Evolutionary conservation across 306 rosid genomes (phyloP).

Genomic region (Cucumis melo): DNA sequence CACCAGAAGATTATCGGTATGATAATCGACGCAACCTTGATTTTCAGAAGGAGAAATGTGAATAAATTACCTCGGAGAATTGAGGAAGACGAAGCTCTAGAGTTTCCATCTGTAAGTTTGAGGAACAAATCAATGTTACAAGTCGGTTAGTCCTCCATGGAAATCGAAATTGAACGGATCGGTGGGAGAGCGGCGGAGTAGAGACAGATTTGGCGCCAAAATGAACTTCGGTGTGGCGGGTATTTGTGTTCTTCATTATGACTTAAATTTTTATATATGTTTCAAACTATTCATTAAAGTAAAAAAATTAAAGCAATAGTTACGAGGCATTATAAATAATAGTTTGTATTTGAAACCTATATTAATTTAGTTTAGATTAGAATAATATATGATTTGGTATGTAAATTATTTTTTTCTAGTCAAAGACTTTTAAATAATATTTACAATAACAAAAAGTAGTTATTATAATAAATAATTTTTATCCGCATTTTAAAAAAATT

Average conservation of each 20-base stretch:
- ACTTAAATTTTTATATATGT: too few species aligned
- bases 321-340: too few species aligned
- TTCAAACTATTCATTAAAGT: too few species aligned
- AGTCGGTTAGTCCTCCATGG: not conserved
- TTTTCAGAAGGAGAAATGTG: not conserved
- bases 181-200: not conserved
- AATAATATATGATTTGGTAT: too few species aligned
- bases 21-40: not conserved
- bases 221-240: not conserved
- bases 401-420: too few species aligned
- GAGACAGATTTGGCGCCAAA: slow-evolving; percentile 1
- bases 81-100: slow-evolving; percentile 43
- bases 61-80: slow-evolving; percentile 34
- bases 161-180: not conserved
- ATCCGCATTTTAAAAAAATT: too few species aligned
- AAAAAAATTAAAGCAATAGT: too few species aligned
- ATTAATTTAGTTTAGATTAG: too few species aligned
- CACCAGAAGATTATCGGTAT: not conserved
- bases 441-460: too few species aligned
- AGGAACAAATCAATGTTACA: not conserved
- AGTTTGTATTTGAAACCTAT: too few species aligned
- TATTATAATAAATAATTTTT: too few species aligned
- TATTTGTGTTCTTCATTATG: not conserved
- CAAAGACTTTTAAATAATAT: too few species aligned
- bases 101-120: slow-evolving; percentile 2